Base-by-base conservation (phyloP, 768 basidiomycete species). In the Termitomyces sp. region DNA sequence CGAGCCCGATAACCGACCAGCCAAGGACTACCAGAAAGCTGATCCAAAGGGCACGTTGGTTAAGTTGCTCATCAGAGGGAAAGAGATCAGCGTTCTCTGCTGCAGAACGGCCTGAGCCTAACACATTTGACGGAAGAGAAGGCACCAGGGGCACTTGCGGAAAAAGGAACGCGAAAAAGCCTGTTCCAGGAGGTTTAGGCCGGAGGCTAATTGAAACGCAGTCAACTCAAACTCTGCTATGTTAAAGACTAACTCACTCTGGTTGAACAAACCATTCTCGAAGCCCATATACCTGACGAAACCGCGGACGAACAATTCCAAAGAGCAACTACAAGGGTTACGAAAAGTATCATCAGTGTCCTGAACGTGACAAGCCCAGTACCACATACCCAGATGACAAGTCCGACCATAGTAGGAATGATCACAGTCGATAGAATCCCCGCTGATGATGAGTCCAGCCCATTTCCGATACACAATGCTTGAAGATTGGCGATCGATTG, bases 231-330 rank as follows among this genome's bases (percentile, higher is more conserved):
- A 44, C n/a, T 50, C 43, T 51, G 52, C 44, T 16, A 20, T n/a
- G n/a, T 23, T 23, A 26, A 6, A 18, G 20, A n/a, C 20, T 53
- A 2, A 79, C 86, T 72, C 68, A 91, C 88, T 82, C 81, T 71
- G 77, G 81, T 49, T 81, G 83, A 16, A 86, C 79, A 69, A 92
- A 92, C 89, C 89, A 92, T 67, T 90, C 88, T 66, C 89, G 75
- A 50, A 87, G 69, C 20, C 75, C 86, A 64, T 91, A 92, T 14
- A 92, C 67, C 74, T 90, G 86, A 57, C 88, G 82, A 65, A 83
- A 86, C 56, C 80, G 83, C 14, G 89, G 88, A 43, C 89, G 79
- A 23, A 89, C 62, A 49, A 86, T 71, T 28, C 86, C 89, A 70
- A 92, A 92, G 47, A 83, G 61, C 50, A 86, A 68, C 89, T 91